Base-by-base conservation (phyloP, 2,329 filamentous ascomycete species). In the Parasarocladium wereldwijsianum region DNA sequence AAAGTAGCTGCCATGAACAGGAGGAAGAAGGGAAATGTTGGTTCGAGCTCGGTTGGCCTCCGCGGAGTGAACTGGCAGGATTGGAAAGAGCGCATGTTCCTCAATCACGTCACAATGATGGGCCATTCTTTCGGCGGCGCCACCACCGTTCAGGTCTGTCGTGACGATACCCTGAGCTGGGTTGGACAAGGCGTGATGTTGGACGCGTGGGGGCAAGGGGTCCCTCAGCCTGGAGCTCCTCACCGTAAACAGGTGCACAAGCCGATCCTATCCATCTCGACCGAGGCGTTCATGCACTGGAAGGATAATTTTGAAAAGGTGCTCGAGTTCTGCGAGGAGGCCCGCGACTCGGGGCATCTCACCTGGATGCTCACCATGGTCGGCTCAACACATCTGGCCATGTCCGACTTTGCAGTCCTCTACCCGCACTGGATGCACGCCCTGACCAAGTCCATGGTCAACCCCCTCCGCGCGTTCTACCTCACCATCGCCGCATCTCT, bases 241-340 rank as follows among this genome's bases (percentile, higher is more conserved):
- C 41, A 55, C 4, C 54, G 64, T 33, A 54, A 57, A 11, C n/a
- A n/a, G n/a, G 49, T 63, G 5, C 52, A 55, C 21, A 58, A 63
- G 9, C 74, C 74, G 5, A 43, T 79, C 6, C 56, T 80, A 5
- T 67, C 66, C 3, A 70, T 80, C 43, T 76, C 75, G 28, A 70
- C 64, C 5, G 75, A 80, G 46, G 74, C 71, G 0, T 79, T 79
- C 51, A 76, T 76, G 58, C 74, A 78, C 49, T 79, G 74, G 74
- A 60, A 66, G 14, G 56, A 61, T 3, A 80, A 78, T 36, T 76
- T 75, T 42, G 52, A 68, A 23, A 58, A 64, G 20, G 59, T 77
- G 8, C 57, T 64, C 36, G 53, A 57, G 1, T 52, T 79, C 11
- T 67, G 70, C 44, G 51, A 62, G 15, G 71, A 79, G 47, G 65